A percentile compares a stretch with the other conserved stretches of the same genome.
These are phyloP conservation scores for Neofusicoccum parvum DNA, from an alignment of 2,329 filamentous ascomycete genomes.

Conservation along the genomic window DNA sequence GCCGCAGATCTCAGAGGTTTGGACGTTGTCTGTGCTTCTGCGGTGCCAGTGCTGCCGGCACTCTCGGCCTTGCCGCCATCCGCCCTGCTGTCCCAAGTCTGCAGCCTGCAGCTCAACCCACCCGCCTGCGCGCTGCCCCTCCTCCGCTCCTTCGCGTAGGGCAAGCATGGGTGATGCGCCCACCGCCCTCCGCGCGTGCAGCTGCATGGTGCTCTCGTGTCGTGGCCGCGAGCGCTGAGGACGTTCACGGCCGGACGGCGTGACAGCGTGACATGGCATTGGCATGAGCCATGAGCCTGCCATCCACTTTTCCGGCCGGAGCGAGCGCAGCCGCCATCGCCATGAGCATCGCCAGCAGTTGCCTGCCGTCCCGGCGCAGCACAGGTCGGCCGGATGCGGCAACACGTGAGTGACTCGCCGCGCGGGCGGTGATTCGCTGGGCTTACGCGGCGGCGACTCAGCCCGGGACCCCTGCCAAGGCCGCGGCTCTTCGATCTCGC, in stretches of 20 bases:
- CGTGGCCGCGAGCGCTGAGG: neutral
- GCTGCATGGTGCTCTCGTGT: neutral
- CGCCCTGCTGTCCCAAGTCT: no score
- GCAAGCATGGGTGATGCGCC: neutral
- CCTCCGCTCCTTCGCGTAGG: slow-evolving; percentile 1
- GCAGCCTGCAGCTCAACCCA: no score
- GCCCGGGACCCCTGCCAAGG: slow-evolving; percentile 9
- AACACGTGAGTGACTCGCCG: neutral
- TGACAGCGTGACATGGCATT: slow-evolving; percentile 5
- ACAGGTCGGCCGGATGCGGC: neutral
- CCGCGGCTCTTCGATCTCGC: slow-evolving; percentile 4
- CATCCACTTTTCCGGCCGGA: slow-evolving; percentile 1
- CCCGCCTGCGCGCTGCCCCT: neutral
- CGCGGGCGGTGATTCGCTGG: neutral
- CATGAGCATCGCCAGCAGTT: neutral
- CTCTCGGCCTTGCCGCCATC: no score
- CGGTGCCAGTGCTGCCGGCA: no score
- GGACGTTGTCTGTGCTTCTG: no score
- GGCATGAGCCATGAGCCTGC: neutral
- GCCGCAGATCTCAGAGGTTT: neutral
- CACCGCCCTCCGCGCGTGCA: slow-evolving; percentile 11
- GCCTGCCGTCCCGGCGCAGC: neutral
- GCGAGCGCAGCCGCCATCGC: neutral
- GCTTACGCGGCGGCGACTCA: neutral
- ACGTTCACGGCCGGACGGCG: neutral